Base-by-base conservation (phyloP, 2,329 filamentous ascomycete genomes). In the Hypocreales sp. region DNA sequence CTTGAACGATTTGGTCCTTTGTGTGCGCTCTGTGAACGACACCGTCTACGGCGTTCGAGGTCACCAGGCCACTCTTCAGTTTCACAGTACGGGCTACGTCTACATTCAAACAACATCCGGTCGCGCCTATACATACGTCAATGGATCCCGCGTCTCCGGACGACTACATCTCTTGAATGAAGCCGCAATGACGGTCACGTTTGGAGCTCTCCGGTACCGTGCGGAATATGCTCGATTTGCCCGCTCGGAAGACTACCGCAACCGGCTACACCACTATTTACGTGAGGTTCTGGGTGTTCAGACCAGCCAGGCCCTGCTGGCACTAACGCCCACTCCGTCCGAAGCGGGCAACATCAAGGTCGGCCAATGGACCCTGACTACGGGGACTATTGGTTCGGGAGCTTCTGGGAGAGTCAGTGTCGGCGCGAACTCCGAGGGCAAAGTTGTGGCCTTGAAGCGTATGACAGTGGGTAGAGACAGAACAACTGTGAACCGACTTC, bases 341-440 rank as follows among this genome's bases (percentile, higher is more conserved):
- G 11, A 12, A 15, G 24, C 10, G 15, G 7, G 8, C 4, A 17
- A 10, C 24, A 10, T 25, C 17, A 17, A 25, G 12, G 24, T 25
- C 13, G 24, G 24, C n/a, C 15, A 25, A 17, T 25, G 24, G 24
- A 17, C 14, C 10, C 15, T 25, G 17, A 25, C 24, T 16, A 12
- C 24, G n/a, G 24, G 24, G 12, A 25, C 24, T 9, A 18, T 25
- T 17, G 24, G 24, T 17, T 25, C 24, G 15, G 24, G 24, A 11
- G 24, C 10, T 8, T 10, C 10, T 8, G 24, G 24, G 17, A 10
- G 24, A 4, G 24, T 25, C 15, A 25, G 24, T 17, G 15, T 12
- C 15, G 24, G 10, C 2, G 17, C 17, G 16, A 25, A 25, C 16
- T 4, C 3, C n/a, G 9, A 7, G n/a, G 24, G 24, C 16, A 17